A percentile compares a stretch with the other conserved stretches of the same genome.
Evolutionary conservation across 441 rosid genomes (phyloP).

Genomic region (Adansonia madagascariensis): DNA sequence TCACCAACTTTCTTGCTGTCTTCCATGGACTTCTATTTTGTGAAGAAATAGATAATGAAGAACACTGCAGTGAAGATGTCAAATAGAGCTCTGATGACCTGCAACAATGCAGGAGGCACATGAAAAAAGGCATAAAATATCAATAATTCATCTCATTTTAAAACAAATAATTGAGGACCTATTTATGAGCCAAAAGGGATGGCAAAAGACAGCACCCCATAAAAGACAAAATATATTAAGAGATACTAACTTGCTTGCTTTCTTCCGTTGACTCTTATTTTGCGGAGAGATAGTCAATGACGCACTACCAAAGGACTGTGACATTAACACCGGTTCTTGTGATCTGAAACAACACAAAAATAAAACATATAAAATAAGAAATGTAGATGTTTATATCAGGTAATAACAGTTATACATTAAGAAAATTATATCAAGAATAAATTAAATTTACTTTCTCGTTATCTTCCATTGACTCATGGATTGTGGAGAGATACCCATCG

Average conservation of each 20-base stretch:
- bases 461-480: conserved; percentile 50
- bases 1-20: conserved; percentile 53
- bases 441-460: conserved; percentile 48
- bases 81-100: conserved; percentile 54
- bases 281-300: conserved; percentile 42
- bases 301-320: conserved; percentile 39
- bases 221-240: conserved; percentile 13
- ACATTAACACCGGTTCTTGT: conserved; percentile 35
- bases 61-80: conserved; percentile 46
- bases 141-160: conserved; percentile 7
- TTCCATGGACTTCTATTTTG: conserved; percentile 53
- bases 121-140: background rate
- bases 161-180: background rate
- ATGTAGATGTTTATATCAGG: background rate
- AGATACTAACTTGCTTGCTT: conserved; percentile 46
- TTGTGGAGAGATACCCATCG: conserved; percentile 44
- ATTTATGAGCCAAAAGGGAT: background rate
- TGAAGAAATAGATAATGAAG: conserved; percentile 49
- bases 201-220: background rate
- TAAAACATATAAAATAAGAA: conserved; percentile 1
- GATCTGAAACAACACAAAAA: conserved; percentile 47
- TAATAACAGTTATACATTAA: background rate
- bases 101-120: conserved; percentile 30
- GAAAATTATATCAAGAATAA: background rate
- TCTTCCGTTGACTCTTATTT: conserved; percentile 56